phyloP scores from a whole-genome alignment of 75 land plant genomes.

The Picea glauca region DNA sequence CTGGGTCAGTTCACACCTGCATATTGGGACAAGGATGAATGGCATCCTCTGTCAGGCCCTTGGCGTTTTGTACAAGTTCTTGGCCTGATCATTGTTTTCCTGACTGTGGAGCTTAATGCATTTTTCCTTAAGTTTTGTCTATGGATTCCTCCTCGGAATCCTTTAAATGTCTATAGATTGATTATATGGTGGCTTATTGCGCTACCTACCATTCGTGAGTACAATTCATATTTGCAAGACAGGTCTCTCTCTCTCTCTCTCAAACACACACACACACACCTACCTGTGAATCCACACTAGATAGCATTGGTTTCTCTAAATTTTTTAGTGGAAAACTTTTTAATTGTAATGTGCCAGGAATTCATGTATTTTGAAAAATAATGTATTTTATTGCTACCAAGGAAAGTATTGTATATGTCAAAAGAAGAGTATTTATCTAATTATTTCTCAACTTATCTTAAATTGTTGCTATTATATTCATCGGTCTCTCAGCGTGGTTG shows the following conservation, averaged over 20 bases:
- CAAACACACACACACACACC: background rate
- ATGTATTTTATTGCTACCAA: background rate
- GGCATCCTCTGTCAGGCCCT: slow-evolving; percentile 90
- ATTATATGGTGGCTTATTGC: slow-evolving; percentile 99
- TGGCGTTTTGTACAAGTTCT: slow-evolving; percentile 88
- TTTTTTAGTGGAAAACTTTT: background rate
- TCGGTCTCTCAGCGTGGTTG: background rate
- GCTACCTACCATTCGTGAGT: slow-evolving; percentile 96
- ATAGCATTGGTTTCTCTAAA: background rate
- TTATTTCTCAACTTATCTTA: background rate
- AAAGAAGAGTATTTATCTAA: slow-evolving; percentile 4
- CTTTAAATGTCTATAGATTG: slow-evolving; percentile 71
- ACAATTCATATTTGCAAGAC: slow-evolving; percentile 89
- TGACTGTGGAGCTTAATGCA: slow-evolving; percentile 94
- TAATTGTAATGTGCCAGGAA: background rate
- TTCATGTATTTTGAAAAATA: background rate
- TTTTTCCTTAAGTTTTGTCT: slow-evolving; percentile 95
- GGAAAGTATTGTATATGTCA: background rate
- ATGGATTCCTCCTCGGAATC: slow-evolving; percentile 96
- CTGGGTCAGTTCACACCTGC: slow-evolving; percentile 96
- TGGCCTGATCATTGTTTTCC: slow-evolving; percentile 60
- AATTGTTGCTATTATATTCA: background rate
- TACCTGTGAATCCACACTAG: background rate
- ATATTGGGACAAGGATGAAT: slow-evolving; percentile 97
- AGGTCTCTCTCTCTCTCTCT: slow-evolving; percentile 39